Percentiles rank a stretch among this genome's conserved stretches.
These are phyloP conservation scores for Pyricularia grisea DNA, from an alignment of 2,329 filamentous ascomycete species.

Conservation along the genomic window DNA sequence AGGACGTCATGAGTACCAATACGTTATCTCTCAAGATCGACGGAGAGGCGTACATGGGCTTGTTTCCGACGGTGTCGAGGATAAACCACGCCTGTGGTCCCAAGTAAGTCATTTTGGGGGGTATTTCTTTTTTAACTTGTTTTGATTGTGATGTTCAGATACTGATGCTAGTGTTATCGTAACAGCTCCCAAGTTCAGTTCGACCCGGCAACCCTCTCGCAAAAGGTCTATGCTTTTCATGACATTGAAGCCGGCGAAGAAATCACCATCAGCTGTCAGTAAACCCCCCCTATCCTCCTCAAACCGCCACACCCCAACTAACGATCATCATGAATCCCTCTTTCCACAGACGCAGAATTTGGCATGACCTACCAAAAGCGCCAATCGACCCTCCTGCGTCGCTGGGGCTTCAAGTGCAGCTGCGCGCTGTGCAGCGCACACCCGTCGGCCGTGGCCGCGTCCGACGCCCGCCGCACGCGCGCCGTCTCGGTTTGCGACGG, in stretches of 20 bases:
- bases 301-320: not conserved
- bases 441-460: slow-evolving; percentile 7
- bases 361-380: slow-evolving; percentile 13
- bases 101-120: slow-evolving; percentile 7
- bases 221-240: slow-evolving; percentile 13
- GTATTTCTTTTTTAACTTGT: not conserved
- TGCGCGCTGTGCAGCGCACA: slow-evolving; percentile 15
- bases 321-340: not conserved
- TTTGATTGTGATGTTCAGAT: not conserved
- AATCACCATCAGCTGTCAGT: slow-evolving; percentile 20
- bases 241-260: slow-evolving; percentile 18
- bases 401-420: slow-evolving; percentile 19
- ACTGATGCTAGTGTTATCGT: not conserved
- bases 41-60: slow-evolving; percentile 11
- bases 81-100: slow-evolving; percentile 20
- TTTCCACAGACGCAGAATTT: slow-evolving; percentile 9
- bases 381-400: slow-evolving; percentile 8
- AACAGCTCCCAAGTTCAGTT: slow-evolving; percentile 14
- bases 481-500: not conserved
- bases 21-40: slow-evolving; percentile 19
- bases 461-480: slow-evolving; percentile 14
- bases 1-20: slow-evolving; percentile 26
- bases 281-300: not conserved
- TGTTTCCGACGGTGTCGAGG: slow-evolving; percentile 15
- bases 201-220: slow-evolving; percentile 12